Conservation (phyloP, 2,329 filamentous ascomycete species). For the Botrytis elliptica region DNA sequence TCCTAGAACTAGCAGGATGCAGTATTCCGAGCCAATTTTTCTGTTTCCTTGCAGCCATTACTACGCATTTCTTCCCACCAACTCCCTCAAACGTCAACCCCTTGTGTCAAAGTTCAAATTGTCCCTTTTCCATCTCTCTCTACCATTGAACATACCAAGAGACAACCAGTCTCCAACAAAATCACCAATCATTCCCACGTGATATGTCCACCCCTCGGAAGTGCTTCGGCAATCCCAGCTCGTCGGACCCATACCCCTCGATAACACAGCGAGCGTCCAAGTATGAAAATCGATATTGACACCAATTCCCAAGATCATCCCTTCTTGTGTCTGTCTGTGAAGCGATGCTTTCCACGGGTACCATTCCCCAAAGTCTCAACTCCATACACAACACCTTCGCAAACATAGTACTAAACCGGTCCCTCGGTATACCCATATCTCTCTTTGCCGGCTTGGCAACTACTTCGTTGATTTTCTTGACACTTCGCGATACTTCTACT, state of each 20-base stretch:
- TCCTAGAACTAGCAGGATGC: background rate
- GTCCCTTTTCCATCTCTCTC: background rate
- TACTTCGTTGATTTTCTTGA: background rate
- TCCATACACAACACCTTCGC: slow-evolving; percentile 1
- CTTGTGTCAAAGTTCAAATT: background rate
- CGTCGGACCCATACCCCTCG: background rate
- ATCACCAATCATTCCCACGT: background rate
- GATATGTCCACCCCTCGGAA: background rate
- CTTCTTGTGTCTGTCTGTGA: background rate
- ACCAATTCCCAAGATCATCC: background rate
- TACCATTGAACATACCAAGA: background rate
- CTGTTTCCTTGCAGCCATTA: background rate
- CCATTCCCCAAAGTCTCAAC: slow-evolving; percentile 1
- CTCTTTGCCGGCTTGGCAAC: slow-evolving; percentile 7
- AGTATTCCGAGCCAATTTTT: background rate
- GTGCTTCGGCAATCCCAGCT: background rate
- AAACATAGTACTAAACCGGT: background rate
- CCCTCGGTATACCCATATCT: slow-evolving; percentile 5
- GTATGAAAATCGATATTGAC: background rate
- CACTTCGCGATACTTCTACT: background rate
- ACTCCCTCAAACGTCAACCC: background rate
- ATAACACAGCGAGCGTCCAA: background rate
- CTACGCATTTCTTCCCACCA: background rate
- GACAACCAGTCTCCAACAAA: background rate
- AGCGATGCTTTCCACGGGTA: background rate